These are phyloP conservation scores for Hansenula sp. DNA, from an alignment of 1,139 yeast genomes.

Conservation along the genomic window DNA sequence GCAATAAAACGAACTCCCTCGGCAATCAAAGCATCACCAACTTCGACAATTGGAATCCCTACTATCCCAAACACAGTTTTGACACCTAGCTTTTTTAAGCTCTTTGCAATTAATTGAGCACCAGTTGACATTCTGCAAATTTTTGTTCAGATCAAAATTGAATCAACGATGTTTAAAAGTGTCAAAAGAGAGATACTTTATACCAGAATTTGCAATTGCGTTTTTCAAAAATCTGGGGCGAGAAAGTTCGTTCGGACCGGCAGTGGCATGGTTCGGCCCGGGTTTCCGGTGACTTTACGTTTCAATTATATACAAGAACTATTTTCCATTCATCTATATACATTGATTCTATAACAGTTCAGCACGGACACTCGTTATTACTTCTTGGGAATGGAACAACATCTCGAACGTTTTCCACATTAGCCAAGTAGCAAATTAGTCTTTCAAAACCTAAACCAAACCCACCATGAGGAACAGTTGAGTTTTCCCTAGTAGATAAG, in stretches of 20 bases:
- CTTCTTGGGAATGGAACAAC: constrained; percentile 80
- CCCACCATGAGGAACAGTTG: constrained; percentile 93
- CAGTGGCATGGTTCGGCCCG: background rate
- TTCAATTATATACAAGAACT: background rate
- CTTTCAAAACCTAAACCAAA: constrained; percentile 96
- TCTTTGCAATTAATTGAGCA: constrained; percentile 33
- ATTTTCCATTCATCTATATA: background rate
- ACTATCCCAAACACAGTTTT: constrained; percentile 60
- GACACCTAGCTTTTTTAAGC: constrained; percentile 45
- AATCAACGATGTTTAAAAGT: too few relatives aligned
- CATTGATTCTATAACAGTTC: background rate
- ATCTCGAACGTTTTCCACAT: constrained; percentile 77
- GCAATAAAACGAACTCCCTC: constrained; percentile 50
- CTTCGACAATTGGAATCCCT: constrained; percentile 68
- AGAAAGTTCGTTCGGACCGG: background rate
- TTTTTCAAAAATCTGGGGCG: background rate
- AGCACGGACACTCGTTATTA: constrained; percentile 44
- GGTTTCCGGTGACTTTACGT: background rate
- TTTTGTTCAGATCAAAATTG: too few relatives aligned
- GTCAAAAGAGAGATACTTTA: background rate
- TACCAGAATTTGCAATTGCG: background rate
- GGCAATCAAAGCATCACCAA: constrained; percentile 50
- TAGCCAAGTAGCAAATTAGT: constrained; percentile 66
- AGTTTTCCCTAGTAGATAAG: constrained; percentile 64
- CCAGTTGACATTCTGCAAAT: constrained; percentile 12